These are phyloP conservation scores for Colletotrichum orbiculare DNA, from an alignment of 2,329 filamentous ascomycete genomes.

Conservation along the genomic window DNA sequence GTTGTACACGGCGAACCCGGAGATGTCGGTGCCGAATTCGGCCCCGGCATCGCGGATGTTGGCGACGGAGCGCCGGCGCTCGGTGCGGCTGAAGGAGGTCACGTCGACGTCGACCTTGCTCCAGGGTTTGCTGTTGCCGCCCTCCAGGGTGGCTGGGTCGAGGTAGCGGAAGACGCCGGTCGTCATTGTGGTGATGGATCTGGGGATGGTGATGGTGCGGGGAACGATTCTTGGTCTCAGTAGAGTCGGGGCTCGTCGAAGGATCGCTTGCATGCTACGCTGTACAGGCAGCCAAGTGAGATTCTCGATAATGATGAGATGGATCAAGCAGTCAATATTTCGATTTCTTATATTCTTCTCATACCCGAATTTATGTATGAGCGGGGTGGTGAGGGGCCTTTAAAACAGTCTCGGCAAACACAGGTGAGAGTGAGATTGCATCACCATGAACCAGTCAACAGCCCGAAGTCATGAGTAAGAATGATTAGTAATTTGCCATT, in stretches of 20 bases:
- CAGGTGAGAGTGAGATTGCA: slow-evolving; percentile 17
- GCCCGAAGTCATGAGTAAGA: neutral
- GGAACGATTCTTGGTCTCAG: neutral
- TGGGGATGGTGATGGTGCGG: neutral
- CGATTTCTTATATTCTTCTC: too few relatives aligned
- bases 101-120: slow-evolving; percentile 71
- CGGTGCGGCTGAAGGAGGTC: slow-evolving; percentile 61
- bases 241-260: slow-evolving; percentile 6
- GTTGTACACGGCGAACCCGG: slow-evolving; percentile 67
- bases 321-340: too few relatives aligned
- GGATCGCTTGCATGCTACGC: slow-evolving; percentile 18
- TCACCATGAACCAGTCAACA: slow-evolving; percentile 11
- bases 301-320: too few relatives aligned
- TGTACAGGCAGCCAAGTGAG: too few relatives aligned
- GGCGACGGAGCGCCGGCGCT: slow-evolving; percentile 59
- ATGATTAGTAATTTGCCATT: slow-evolving; percentile 27
- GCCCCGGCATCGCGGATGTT: slow-evolving; percentile 63
- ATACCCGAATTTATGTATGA: too few relatives aligned
- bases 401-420: too few relatives aligned
- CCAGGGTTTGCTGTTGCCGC: slow-evolving; percentile 65
- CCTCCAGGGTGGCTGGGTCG: slow-evolving; percentile 59
- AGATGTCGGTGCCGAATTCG: slow-evolving; percentile 65
- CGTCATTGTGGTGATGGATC: slow-evolving; percentile 58
- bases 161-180: slow-evolving; percentile 70
- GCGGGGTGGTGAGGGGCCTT: too few relatives aligned